Evolutionary conservation across 768 basidiomycete species (phyloP), one percentile per base, ranked within the genome.

Genomic region (Suillus spraguei): DNA sequence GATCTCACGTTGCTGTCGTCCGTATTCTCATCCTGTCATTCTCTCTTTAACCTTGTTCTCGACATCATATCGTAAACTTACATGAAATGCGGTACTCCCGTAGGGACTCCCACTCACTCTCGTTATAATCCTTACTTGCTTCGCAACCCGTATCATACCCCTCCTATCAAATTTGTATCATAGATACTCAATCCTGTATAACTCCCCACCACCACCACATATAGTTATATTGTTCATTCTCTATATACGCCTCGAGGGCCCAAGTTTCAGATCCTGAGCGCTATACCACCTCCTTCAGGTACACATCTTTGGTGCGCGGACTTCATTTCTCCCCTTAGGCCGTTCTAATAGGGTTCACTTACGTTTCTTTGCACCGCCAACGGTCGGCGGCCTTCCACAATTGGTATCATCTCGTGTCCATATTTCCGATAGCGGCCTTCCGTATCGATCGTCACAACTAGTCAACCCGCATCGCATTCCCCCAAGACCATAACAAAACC

Each of bases 221-320:
- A 67, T 73, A 38, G 74, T 0, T 33, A 73, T 75, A 73, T 75
- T 63, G 65, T 35, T 8, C 41, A 39, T 41, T 53, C 10, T 20
- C 46, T 6, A 35, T 33, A 55, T 58, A 52, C 36, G 33, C 64
- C 65, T 73, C 71, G 71, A 73, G 67, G 54, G 54, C 62, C 3
- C 73, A 64, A 66, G 72, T 73, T 75, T 73, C 72, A 73, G 73
- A 68, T 71, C 42, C 72, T 39, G 13, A 35, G 59, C 64, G 33
- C 64, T 71, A 74, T 63, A 66, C 67, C 64, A 66, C 67, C 60
- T 63, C 55, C 47, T 3, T 60, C 72, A 74, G 72, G 72, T 69
- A 74, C 52, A 28, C 28, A 28, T 5, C 28, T 39, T 63, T 55
- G 41, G 22, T 63, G 55, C 72, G 72, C 74, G 72, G 72, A 65